Evolutionary conservation across 2,329 filamentous ascomycete species (phyloP).

Genomic region (Colletotrichum neosansevieriae): DNA sequence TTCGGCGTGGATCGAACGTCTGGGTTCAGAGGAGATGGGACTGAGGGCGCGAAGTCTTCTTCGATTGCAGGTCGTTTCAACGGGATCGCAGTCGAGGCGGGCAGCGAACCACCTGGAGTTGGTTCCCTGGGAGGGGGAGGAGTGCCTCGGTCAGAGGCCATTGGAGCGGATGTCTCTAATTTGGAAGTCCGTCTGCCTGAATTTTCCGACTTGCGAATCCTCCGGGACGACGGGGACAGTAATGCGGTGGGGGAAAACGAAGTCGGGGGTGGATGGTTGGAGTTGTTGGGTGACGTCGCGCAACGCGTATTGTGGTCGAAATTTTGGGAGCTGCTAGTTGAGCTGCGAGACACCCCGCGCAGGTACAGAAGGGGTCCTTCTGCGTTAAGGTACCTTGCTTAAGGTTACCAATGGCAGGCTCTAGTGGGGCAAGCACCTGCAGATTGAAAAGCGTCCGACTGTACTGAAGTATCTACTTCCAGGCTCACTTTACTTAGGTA

Average conservation of each 20-base stretch:
- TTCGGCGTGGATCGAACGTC: constrained; percentile 61
- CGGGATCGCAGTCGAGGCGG: constrained; percentile 63
- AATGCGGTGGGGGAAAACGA: background rate
- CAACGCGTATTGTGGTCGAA: constrained; percentile 22
- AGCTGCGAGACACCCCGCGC: constrained; percentile 29
- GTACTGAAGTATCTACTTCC: too few species aligned
- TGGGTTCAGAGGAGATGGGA: constrained; percentile 81
- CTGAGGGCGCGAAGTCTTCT: constrained; percentile 76
- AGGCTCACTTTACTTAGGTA: too few species aligned
- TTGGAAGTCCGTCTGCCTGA: background rate
- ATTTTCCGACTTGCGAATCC: too few species aligned
- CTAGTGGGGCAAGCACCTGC: constrained; percentile 19
- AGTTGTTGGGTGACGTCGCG: constrained; percentile 10
- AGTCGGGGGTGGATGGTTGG: background rate
- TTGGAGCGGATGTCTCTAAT: constrained; percentile 32
- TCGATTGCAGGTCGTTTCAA: constrained; percentile 73
- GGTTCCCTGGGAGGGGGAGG: constrained; percentile 58
- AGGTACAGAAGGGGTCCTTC: too few species aligned
- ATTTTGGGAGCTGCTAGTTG: constrained; percentile 28
- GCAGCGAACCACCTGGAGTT: constrained; percentile 52
- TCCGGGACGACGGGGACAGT: background rate
- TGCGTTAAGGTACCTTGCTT: too few species aligned
- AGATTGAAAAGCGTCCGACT: background rate
- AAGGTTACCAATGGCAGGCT: too few species aligned
- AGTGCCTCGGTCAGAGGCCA: constrained; percentile 53